Evolutionary conservation across 306 rosid genomes (phyloP).

Genomic region (Notholithocarpus densiflorus): DNA sequence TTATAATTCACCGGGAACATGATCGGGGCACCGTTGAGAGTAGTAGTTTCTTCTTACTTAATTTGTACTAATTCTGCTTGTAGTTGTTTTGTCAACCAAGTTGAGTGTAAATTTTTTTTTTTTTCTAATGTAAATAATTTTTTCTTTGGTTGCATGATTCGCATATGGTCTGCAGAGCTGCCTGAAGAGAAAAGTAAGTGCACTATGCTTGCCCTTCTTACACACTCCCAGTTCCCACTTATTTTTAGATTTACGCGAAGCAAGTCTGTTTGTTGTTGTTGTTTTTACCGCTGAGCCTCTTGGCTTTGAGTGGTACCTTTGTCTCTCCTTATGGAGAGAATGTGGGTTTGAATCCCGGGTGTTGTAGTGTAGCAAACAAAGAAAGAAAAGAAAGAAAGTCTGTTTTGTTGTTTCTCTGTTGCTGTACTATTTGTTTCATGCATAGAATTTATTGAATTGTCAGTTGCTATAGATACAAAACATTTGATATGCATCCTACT

Average conservation of each 20-base stretch:
- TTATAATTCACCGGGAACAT: too few species aligned
- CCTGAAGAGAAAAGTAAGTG: slow-evolving; percentile 87
- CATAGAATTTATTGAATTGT: not conserved
- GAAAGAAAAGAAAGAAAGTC: too few species aligned
- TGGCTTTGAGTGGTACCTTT: too few species aligned
- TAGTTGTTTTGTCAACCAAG: not conserved
- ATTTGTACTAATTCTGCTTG: not conserved
- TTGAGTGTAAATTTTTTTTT: slow-evolving; percentile 6
- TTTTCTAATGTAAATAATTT: slow-evolving; percentile 24
- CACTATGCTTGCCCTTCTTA: slow-evolving; percentile 16
- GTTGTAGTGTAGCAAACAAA: too few species aligned
- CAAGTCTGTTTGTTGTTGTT: not conserved
- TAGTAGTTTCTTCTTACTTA: not conserved
- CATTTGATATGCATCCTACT: not conserved
- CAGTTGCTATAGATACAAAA: not conserved
- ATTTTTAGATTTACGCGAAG: not conserved
- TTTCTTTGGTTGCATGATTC: slow-evolving; percentile 49
- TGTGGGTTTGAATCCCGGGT: too few species aligned
- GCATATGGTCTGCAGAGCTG: slow-evolving; percentile 51
- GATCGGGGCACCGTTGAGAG: too few species aligned
- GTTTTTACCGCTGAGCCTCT: too few species aligned
- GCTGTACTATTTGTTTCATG: not conserved
- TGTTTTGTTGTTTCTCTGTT: not conserved
- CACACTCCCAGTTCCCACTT: not conserved
- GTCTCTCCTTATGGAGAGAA: too few species aligned